Evolutionary conservation across 1,284 basidiomycete genomes (phyloP).

Genomic region (Boletus smithii): DNA sequence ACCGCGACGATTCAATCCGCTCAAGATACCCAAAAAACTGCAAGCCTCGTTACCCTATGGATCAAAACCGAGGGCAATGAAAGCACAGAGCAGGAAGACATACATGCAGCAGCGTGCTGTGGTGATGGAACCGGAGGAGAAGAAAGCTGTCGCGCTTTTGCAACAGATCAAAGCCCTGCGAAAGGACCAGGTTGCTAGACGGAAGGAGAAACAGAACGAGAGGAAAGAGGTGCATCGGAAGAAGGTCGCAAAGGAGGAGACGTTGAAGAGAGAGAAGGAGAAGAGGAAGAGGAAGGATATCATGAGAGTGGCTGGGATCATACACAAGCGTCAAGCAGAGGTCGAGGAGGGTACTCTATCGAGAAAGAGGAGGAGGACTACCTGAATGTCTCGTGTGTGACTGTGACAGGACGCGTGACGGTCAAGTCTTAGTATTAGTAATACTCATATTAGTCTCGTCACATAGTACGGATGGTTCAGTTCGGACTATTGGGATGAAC

Average conservation of each 20-base stretch:
- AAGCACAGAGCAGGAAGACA: slow-evolving; percentile 70
- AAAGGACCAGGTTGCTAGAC: slow-evolving; percentile 78
- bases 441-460: no score
- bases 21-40: slow-evolving; percentile 86
- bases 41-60: slow-evolving; percentile 89
- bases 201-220: slow-evolving; percentile 83
- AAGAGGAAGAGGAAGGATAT: slow-evolving; percentile 79
- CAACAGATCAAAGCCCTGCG: slow-evolving; percentile 93
- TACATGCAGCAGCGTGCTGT: slow-evolving; percentile 93
- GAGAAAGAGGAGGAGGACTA: slow-evolving; percentile 50
- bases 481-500: slow-evolving; percentile 22
- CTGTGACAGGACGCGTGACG: no score
- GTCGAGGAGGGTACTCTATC: slow-evolving; percentile 49
- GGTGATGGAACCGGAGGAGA: slow-evolving; percentile 93
- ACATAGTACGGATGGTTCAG: no score
- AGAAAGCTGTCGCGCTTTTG: slow-evolving; percentile 85
- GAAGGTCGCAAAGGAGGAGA: slow-evolving; percentile 70
- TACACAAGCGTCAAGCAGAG: slow-evolving; percentile 63
- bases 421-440: no score
- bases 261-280: slow-evolving; percentile 64
- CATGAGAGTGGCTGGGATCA: slow-evolving; percentile 72
- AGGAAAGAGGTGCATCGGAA: slow-evolving; percentile 61
- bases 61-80: slow-evolving; percentile 86
- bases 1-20: slow-evolving; percentile 86
- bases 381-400: no score